Base-by-base conservation (phyloP, 352 stramenopile genomes). In the Globisporangium radiosum region DNA sequence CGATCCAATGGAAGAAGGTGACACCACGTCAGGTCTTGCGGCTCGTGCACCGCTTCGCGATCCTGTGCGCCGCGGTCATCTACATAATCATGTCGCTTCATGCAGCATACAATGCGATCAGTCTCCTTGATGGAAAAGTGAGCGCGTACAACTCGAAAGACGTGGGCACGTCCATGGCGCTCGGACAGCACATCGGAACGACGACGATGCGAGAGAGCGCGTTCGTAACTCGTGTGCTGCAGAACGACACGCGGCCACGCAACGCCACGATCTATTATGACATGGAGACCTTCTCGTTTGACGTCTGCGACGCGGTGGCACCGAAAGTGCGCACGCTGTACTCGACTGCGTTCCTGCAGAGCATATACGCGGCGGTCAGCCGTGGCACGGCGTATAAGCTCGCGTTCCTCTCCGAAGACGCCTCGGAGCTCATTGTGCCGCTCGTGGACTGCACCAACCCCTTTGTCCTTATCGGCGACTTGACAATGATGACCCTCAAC, bases 361-460 rank as follows among this genome's bases (percentile, higher is more conserved):
- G 15, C 13, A 39, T 60, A 8, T 69, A 63, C 19, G 11, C 42
- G 4, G 52, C 60, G n/a, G 43, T 62, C 17, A 47, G 50, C 10
- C 13, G 45, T 9, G 48, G 56, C 17, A 57, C 56, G n/a, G 17
- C 51, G 39, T 62, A 65, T 48, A 61, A 62, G 17, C 17, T 62
- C 47, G 62, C 40, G 19, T 53, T 77, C 11, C 61, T 50, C 6
- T 36, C n/a, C 6, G 19, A 58, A 14, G 56, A 65, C 54, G 71
- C n/a, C n/a, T n/a, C n/a, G n/a, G n/a, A 82, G 38, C 45, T 85
- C 10, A 56, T 85, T 0, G 51, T 59, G 13, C 75, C 73, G 0
- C 47, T 85, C 1, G 25, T 64, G 25, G 58, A 60, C 38, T 60
- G 58, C 51, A 47, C 58, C 6, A 47, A 54, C 14, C 11, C 19